Percentiles rank a stretch among this genome's conserved stretches.
phyloP scores from a whole-genome alignment of 2,329 filamentous ascomycete genomes.

The Talaromyces sp. region DNA sequence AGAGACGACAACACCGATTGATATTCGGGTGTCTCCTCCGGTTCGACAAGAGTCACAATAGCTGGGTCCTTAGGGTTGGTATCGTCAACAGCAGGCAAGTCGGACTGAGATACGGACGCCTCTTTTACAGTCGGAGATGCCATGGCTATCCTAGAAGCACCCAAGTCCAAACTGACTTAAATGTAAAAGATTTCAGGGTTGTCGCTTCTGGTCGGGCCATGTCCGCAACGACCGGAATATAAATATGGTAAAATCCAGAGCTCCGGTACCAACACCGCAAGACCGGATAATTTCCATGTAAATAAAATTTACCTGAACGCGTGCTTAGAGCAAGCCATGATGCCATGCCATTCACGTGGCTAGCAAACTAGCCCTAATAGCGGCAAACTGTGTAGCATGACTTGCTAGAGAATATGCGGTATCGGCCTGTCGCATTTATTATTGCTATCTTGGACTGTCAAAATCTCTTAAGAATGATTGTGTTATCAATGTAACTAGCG shows the following conservation, averaged over 20 bases:
- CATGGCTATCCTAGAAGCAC: not conserved
- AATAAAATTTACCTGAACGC: not conserved
- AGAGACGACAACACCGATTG: conserved; percentile 5
- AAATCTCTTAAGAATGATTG: not conserved
- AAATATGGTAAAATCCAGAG: not conserved
- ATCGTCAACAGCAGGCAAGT: not conserved
- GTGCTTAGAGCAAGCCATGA: conserved; percentile 2
- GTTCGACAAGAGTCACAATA: conserved; percentile 4
- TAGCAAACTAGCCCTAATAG: not conserved
- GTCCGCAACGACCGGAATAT: not conserved
- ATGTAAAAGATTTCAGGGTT: not conserved
- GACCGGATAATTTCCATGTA: not conserved
- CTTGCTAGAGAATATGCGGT: not conserved
- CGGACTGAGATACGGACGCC: not conserved
- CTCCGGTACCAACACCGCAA: not conserved
- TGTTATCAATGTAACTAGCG: not conserved
- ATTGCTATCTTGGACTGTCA: not conserved
- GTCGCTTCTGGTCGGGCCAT: not conserved
- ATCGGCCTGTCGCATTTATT: not conserved
- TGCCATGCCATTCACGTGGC: conserved; percentile 4
- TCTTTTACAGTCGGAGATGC: not conserved
- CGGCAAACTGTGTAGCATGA: not conserved
- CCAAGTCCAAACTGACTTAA: not conserved
- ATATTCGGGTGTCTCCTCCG: conserved; percentile 2
- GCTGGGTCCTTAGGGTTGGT: not conserved